Base-by-base conservation (phyloP, 163 green algal species). In the Scenedesmus sp. region DNA sequence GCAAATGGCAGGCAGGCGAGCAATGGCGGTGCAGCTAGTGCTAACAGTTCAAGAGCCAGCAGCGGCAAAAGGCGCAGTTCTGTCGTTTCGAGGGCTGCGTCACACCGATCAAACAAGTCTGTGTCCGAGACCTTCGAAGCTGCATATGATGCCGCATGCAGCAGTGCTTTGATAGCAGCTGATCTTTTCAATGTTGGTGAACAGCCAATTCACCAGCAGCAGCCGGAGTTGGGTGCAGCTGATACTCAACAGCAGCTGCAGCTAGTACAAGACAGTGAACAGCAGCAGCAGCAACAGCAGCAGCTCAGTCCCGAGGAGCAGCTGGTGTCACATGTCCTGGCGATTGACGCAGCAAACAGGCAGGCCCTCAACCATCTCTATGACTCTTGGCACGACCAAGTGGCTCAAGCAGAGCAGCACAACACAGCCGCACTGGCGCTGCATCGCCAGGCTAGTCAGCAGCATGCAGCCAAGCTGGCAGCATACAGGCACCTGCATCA, bases 261-360 rank as follows among this genome's bases (percentile, higher is more conserved):
- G 56, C 2, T 4, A 0, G 26, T 64, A 55, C 82, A 73, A 23
- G 54, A 9, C 59, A 59, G 54, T 12, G 18, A 64, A 18, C 79
- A 85, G 34, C 77, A 84, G 77, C 79, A 85, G 79, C 84, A 89
- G 62, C 84, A 62, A 26, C 84, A 81, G 26, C 84, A 52, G 67
- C 60, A 34, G 34, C 7, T 54, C 10, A 59, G 9, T 62, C 10
- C 54, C 15, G 60, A 81, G 10, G 18, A 67, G 4, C 34, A 62
- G 34, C 60, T 79, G 23, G 18, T 62, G 2, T 60, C 10, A 8
- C 60, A 64, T 46, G 20, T 89, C 12, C 62, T 81, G n/a, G 55
- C 84, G 8, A 23, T 81, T 60, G 62, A 79, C 6, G 67, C 55
- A 13, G 70, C 70, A 1, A 91, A 91, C 87, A 55, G 73, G 4